Base-by-base conservation (phyloP, 805 yeast genomes). In the Ogataea siamensis region DNA sequence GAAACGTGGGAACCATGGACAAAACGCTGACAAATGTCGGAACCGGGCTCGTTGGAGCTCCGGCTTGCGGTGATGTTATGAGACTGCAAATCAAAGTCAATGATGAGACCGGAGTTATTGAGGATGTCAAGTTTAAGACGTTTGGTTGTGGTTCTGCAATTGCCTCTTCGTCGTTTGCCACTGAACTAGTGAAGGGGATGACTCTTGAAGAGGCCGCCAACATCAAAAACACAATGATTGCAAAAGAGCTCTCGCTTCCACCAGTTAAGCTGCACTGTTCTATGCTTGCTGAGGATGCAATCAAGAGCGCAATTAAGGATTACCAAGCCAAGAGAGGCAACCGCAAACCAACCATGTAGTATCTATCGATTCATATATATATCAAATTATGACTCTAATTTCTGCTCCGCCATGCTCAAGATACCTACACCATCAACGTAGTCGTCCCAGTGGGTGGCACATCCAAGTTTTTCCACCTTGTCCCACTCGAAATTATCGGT, bases 31-130 rank as follows among this genome's bases (percentile, higher is more conserved):
- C 66, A 12, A 76, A 80, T 50, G 97, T 93, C 9, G 99, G 99
- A 29, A 93, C 98, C 1, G 99, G 99, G 1, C 73, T 93, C 30
- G 99, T 93, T 11, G 99, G 99, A 40, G 98, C 99, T 0, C 98
- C 99, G 39, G 99, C 99, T 0, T 93, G 99, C 68, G 99, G 99
- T 39, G 99, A 93, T 69, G 99, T 93, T 30, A 93, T 93, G 96
- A 83, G 95, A 67, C 74, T 93, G 49, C 98, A 93, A 64, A 93
- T 93, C 57, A 79, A 89, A 61, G 99, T 93, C 7, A 82, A 83
- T 49, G 97, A 89, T 55, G 80, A 74, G 40, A 79, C 95, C 16
- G 99, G 99, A 1, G 73, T 86, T 37, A 93, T 93, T 52, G 80
- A 86, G 62, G 96, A 93, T 62, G 99, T 91, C 46, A 91, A 88